Evolutionary conservation across 306 rosid genomes (phyloP).

Genomic region (Vicia faba): DNA sequence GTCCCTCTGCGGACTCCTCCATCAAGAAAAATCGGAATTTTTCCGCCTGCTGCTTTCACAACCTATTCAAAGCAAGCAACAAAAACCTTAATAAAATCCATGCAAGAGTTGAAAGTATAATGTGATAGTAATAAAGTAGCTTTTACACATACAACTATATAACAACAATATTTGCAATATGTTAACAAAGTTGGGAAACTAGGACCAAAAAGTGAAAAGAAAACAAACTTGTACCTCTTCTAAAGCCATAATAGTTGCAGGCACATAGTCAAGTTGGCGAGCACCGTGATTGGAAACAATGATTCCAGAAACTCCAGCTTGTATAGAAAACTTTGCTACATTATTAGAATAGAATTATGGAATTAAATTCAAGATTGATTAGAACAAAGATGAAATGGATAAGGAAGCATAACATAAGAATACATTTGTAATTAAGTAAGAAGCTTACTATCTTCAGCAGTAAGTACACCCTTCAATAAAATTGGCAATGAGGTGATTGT

Average conservation of each 20-base stretch:
- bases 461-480: slow-evolving; percentile 4
- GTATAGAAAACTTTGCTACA: slow-evolving; percentile 71
- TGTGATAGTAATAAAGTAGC: not conserved
- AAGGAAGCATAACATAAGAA: not conserved
- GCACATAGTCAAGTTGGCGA: slow-evolving; percentile 94
- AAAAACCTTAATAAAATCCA: slow-evolving; percentile 1
- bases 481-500: slow-evolving; percentile 25
- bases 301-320: slow-evolving; percentile 77
- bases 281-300: slow-evolving; percentile 92
- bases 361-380: slow-evolving; percentile 1
- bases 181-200: slow-evolving; percentile 2
- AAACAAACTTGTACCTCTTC: slow-evolving; percentile 43
- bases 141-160: not conserved
- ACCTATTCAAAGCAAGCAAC: slow-evolving; percentile 43
- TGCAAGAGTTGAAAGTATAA: not conserved
- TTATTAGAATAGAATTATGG: not conserved
- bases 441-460: slow-evolving; percentile 16
- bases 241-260: slow-evolving; percentile 71
- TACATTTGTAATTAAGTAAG: not conserved
- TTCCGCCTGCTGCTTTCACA: slow-evolving; percentile 81
- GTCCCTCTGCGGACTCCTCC: slow-evolving; percentile 93
- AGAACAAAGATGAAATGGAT: slow-evolving; percentile 13
- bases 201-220: not conserved
- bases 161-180: not conserved
- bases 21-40: slow-evolving; percentile 85